These are phyloP conservation scores for Yamadazyma aaseri DNA, from an alignment of 1,139 yeast species.

Conservation along the genomic window DNA sequence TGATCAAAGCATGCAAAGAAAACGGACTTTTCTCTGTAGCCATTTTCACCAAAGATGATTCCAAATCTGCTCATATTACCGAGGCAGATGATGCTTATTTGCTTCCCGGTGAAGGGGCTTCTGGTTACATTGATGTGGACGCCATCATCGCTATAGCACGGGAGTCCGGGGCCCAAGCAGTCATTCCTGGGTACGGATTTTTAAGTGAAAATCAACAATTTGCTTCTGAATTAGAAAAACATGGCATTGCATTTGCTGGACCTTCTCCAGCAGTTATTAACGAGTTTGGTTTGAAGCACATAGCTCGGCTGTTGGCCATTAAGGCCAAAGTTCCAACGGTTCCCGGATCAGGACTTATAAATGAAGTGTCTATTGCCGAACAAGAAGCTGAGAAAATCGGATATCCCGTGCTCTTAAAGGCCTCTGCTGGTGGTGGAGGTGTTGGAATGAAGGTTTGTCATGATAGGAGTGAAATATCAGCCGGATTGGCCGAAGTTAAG, in stretches of 20 bases:
- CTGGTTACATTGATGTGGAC: conserved; percentile 7
- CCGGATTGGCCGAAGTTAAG: conserved; percentile 4
- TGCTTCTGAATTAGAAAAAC: conserved; percentile 2
- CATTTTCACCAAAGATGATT: conserved; percentile 6
- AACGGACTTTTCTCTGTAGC: conserved; percentile 4
- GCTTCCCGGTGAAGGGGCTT: conserved; percentile 3
- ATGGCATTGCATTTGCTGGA: conserved; percentile 6
- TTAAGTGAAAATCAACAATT: conserved; percentile 7
- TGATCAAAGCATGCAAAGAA: conserved; percentile 6
- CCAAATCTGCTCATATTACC: conserved; percentile 5
- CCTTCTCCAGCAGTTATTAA: conserved; percentile 7
- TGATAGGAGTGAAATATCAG: conserved; percentile 1
- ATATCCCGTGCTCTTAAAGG: conserved; percentile 8
- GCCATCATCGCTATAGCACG: conserved; percentile 6
- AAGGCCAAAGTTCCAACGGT: conserved; percentile 8
- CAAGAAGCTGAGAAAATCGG: conserved; percentile 6
- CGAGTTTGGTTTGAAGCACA: conserved; percentile 8
- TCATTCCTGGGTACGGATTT: conserved; percentile 46
- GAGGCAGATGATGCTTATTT: conserved; percentile 7
- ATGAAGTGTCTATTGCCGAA: conserved; percentile 1
- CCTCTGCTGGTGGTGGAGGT: conserved; percentile 11
- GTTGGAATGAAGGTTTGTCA: conserved; percentile 9
- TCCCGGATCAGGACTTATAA: conserved; percentile 7
- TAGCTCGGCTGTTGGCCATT: conserved; percentile 7
- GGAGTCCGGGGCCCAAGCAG: conserved; percentile 33